Evolutionary conservation across 106 monocot genomes (phyloP).

Genomic region (Dendrobium chrysotoxum): DNA sequence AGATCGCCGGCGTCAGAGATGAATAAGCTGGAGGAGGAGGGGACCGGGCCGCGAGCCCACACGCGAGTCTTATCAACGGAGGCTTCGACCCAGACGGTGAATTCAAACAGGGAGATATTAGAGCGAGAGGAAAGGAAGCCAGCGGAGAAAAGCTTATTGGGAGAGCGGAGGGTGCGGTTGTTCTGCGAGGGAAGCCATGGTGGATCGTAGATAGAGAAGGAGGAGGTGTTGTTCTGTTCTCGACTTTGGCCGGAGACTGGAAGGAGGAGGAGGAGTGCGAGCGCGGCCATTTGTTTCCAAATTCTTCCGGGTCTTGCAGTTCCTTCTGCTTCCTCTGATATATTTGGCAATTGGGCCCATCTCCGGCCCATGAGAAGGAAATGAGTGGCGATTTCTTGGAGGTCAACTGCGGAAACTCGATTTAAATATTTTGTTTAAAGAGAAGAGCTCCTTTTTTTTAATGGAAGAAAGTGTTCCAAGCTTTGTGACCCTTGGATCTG

Average conservation of each 20-base stretch:
- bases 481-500: no score
- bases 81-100: slow-evolving; percentile 34
- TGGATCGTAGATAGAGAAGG: slow-evolving; percentile 30
- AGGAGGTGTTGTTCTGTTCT: neutral
- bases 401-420: no score
- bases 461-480: no score
- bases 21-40: slow-evolving; percentile 15
- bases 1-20: slow-evolving; percentile 21
- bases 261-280: slow-evolving; percentile 6
- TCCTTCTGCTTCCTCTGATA: no score
- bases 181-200: slow-evolving; percentile 34
- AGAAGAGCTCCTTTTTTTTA: no score
- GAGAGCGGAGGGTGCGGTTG: slow-evolving; percentile 36
- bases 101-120: slow-evolving; percentile 9
- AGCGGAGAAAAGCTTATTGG: slow-evolving; percentile 41
- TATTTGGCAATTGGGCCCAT: no score
- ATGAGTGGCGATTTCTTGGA: no score
- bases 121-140: slow-evolving; percentile 25
- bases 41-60: slow-evolving; percentile 22
- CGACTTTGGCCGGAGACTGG: neutral
- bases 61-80: slow-evolving; percentile 6
- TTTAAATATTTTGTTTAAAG: no score
- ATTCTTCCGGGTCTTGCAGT: neutral
- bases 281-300: neutral
- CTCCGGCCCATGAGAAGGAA: no score